Base-by-base conservation (phyloP, 176 grass and related monocot species). In the Hyparrhenia diplandra region DNA sequence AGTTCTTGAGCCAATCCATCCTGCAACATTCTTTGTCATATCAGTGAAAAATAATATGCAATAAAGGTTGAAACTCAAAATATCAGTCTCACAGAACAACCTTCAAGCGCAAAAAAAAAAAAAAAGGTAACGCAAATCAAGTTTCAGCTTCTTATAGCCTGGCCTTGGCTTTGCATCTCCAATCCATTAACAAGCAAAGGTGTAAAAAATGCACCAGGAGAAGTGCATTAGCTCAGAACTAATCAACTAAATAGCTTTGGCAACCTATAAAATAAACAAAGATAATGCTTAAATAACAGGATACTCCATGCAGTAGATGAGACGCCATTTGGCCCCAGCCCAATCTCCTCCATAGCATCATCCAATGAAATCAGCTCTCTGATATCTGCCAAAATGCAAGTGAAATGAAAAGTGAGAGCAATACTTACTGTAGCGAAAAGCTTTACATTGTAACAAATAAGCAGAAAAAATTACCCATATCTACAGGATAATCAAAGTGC, bases 251-350 rank as follows among this genome's bases (percentile, higher is more conserved):
- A 64, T 46, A 80, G 25, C 12, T 62, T 61, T 61, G 5, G 3
- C 54, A 76, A 43, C 16, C n/a, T 73, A 28, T 74, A 52, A 1
- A 55, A 72, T 41, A 83, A 77, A 25, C 5, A 52, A 4, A 30
- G 1, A 65, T 20, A 64, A 10, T 64, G 58, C 30, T 37, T 2
- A 34, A 47, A 37, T 20, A 71, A 70, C 67, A 99, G 88, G 96
- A 95, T 95, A 99, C 96, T 99, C 96, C 96, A 99, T 99, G 88
- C 92, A 99, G 67, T 95, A 95, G 21, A 99, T 80, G 69, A 99
- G 96, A 0, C 92, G 0, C 96, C 92, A 77, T 99, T 99, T 64
- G 96, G 92, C 13, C 96, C 96, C 80, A 99, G 60, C 24, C 85
- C 88, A 83, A 95, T 80, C 51, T 95, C 92, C 76, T 99, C 96